phyloP scores from a whole-genome alignment of 768 basidiomycete genomes.

The Asterophora parasitica region DNA sequence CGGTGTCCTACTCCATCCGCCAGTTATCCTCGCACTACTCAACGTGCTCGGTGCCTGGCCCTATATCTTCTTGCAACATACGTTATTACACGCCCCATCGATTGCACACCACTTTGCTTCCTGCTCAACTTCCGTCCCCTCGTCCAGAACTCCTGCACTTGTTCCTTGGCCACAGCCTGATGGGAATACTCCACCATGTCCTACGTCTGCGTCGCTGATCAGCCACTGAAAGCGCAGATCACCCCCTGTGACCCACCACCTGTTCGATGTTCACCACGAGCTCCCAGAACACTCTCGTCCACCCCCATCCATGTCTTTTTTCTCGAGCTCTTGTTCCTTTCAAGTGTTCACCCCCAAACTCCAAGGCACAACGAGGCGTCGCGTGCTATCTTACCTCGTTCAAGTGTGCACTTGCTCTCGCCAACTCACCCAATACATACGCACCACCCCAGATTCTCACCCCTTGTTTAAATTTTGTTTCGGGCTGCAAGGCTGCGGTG shows the following conservation, averaged over 20 bases:
- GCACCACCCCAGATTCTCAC: too few relatives aligned
- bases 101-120: too few relatives aligned
- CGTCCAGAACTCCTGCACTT: too few relatives aligned
- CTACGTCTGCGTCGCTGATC: not conserved
- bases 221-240: not conserved
- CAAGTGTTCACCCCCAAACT: too few relatives aligned
- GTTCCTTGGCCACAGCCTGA: too few relatives aligned
- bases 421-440: too few relatives aligned
- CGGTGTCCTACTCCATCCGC: slow-evolving; percentile 2
- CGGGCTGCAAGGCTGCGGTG: too few relatives aligned
- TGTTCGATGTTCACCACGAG: not conserved
- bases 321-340: not conserved
- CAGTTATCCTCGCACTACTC: not conserved
- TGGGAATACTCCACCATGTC: too few relatives aligned
- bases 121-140: not conserved
- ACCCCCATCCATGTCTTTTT: not conserved
- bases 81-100: slow-evolving; percentile 4
- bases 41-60: slow-evolving; percentile 5
- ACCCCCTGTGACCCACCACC: not conserved
- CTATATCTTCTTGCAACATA: slow-evolving; percentile 1
- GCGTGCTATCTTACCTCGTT: too few relatives aligned
- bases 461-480: too few relatives aligned
- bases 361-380: too few relatives aligned
- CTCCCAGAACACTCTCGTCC: not conserved
- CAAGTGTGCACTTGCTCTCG: too few relatives aligned